phyloP scores from a whole-genome alignment of 2,329 filamentous ascomycete genomes.

The Alternaria sp. region DNA sequence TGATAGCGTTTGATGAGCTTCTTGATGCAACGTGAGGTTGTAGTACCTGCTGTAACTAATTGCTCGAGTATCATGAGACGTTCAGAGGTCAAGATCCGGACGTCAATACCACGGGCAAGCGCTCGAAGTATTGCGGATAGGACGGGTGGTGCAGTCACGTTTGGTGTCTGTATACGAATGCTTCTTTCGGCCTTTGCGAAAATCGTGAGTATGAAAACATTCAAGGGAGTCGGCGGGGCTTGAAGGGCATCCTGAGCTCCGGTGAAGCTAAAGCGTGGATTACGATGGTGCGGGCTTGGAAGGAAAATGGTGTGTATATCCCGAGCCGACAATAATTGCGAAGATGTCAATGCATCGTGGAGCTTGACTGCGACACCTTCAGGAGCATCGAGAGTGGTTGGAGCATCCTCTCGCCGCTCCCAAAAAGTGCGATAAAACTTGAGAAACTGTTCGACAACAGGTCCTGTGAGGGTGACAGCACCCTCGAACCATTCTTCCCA shows the following conservation, averaged over 20 bases:
- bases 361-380: constrained; percentile 4
- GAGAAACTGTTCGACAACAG: constrained; percentile 68
- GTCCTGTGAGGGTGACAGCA: constrained; percentile 72
- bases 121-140: constrained; percentile 69
- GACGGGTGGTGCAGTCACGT: constrained; percentile 74
- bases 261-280: constrained; percentile 67
- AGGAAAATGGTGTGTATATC: constrained; percentile 69
- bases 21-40: constrained; percentile 71
- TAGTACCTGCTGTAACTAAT: constrained; percentile 79
- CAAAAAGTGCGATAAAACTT: constrained; percentile 76
- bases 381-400: constrained; percentile 2
- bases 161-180: constrained; percentile 80
- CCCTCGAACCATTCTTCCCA: constrained; percentile 91
- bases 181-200: constrained; percentile 65
- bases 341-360: constrained; percentile 7
- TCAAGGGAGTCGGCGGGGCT: constrained; percentile 74
- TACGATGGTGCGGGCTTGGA: constrained; percentile 76
- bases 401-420: constrained; percentile 53
- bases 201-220: constrained; percentile 69
- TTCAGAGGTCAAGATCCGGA: constrained; percentile 72
- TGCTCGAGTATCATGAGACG: constrained; percentile 82
- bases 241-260: constrained; percentile 53
- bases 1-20: constrained; percentile 67
- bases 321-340: constrained; percentile 5
- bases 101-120: constrained; percentile 71